Base-by-base conservation (phyloP, 2,329 filamentous ascomycete species). In the Fusarium temperatum region DNA sequence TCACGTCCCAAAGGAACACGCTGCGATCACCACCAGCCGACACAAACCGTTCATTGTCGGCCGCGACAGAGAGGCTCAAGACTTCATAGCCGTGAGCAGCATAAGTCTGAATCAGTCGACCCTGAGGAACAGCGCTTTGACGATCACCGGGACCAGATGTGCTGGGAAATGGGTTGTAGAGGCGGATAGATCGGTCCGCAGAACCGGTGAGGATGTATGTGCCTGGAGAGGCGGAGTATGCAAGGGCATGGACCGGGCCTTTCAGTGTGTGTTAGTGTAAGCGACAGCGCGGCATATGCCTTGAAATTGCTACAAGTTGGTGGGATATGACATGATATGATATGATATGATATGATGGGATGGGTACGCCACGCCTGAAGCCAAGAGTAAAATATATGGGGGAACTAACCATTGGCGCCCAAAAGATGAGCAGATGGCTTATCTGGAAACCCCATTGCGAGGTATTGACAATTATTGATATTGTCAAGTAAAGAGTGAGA, bases 1-100 rank as follows among this genome's bases (percentile, higher is more conserved):
- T 87, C 1, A 98, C 96, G 82, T 99, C 96, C 96, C 96, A 98
- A 10, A 98, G 87, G 80, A 98, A 98, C 1, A 98, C 94, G 70
- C 89, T 88, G 77, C 96, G 93, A 84, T 99, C 96, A 67, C 96
- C 96, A 75, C 96, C 96, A 3, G 90, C 89, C n/a, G 92, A 95
- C 15, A 91, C 92, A 82, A 99, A 98, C 48, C 90, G 90, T 74
- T 94, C 89, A 83, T 99, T 99, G 84, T 94, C 92, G 30, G 85
- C 80, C 13, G 90, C 85, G 56, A 98, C 92, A 59, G 89, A 87
- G 44, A 99, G 87, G 75, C 94, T 93, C 68, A 98, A 91, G 13
- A 99, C 93, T 77, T 95, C 93, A 85, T 99, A 98, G 75, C 94
- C 95, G 83, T 99, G 96, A 6, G 93, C 94, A 41, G 91, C 86